Evolutionary conservation across 2,329 filamentous ascomycete species (phyloP).

Genomic region (Aureobasidium lini): DNA sequence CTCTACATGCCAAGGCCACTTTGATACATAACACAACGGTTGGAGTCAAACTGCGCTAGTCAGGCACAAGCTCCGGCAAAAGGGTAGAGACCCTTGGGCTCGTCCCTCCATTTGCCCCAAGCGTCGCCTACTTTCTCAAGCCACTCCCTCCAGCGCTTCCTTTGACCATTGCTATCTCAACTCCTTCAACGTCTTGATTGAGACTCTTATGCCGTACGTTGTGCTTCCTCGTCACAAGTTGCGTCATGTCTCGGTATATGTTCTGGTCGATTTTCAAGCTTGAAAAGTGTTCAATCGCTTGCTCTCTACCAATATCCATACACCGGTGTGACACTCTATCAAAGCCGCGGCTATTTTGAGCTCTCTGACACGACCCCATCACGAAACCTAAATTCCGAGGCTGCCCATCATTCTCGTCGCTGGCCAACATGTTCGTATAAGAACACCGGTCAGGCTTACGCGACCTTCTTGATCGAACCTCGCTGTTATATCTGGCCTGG

Average conservation of each 20-base stretch:
- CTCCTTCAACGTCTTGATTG: not conserved
- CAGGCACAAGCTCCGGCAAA: not conserved
- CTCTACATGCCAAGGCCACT: not conserved
- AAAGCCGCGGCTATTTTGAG: constrained; percentile 4
- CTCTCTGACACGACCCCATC: not conserved
- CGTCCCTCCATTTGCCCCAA: not conserved
- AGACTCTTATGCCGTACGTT: not conserved
- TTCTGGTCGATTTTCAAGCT: not conserved
- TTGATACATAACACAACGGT: constrained; percentile 6
- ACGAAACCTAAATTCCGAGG: not conserved
- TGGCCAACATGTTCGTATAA: not conserved
- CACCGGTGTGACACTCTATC: not conserved
- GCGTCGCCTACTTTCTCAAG: not conserved
- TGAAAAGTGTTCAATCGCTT: not conserved
- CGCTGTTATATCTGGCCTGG: no score
- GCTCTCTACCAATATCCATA: not conserved
- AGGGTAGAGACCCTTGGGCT: not conserved
- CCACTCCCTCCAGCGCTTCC: not conserved
- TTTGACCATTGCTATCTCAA: not conserved
- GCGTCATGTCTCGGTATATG: constrained; percentile 5
- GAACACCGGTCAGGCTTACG: no score
- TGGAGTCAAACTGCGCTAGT: not conserved
- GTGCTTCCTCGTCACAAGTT: not conserved
- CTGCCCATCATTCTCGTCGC: not conserved
- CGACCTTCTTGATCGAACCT: no score